A percentile compares a stretch with the other conserved stretches of the same genome.
phyloP scores from a whole-genome alignment of 768 basidiomycete genomes.

The Rubroboletus satanas region DNA sequence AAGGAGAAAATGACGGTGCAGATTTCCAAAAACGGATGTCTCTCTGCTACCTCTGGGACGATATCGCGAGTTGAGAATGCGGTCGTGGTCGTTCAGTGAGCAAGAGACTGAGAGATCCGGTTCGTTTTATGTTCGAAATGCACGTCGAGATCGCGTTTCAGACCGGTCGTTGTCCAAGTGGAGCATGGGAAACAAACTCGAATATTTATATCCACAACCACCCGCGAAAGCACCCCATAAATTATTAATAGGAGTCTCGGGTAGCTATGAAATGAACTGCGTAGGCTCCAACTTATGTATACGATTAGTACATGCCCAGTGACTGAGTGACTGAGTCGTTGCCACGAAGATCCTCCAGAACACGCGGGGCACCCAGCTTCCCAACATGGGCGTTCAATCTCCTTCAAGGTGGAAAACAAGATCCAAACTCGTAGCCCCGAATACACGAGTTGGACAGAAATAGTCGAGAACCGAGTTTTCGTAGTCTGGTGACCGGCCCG shows the following conservation, averaged over 20 bases:
- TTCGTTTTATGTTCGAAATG: neutral
- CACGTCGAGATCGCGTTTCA: neutral
- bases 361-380: slow-evolving; percentile 27
- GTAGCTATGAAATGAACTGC: neutral
- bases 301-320: too few relatives aligned
- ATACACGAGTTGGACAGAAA: neutral
- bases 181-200: neutral
- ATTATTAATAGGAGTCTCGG: neutral
- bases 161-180: neutral
- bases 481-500: too few relatives aligned
- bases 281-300: too few relatives aligned
- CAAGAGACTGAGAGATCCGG: neutral
- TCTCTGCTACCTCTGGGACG: neutral
- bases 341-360: slow-evolving; percentile 39
- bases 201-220: neutral
- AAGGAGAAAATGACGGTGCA: neutral
- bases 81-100: neutral
- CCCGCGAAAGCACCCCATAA: neutral
- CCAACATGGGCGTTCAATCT: slow-evolving; percentile 44
- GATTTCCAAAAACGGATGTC: neutral
- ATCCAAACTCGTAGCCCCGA: too few relatives aligned
- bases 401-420: too few relatives aligned
- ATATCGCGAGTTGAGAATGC: neutral
- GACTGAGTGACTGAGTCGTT: too few relatives aligned
- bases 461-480: neutral